Percentiles rank a stretch among this genome's conserved stretches.
Evolutionary conservation across 2,329 filamentous ascomycete genomes (phyloP).

Genomic region (Laburnicola sp.): DNA sequence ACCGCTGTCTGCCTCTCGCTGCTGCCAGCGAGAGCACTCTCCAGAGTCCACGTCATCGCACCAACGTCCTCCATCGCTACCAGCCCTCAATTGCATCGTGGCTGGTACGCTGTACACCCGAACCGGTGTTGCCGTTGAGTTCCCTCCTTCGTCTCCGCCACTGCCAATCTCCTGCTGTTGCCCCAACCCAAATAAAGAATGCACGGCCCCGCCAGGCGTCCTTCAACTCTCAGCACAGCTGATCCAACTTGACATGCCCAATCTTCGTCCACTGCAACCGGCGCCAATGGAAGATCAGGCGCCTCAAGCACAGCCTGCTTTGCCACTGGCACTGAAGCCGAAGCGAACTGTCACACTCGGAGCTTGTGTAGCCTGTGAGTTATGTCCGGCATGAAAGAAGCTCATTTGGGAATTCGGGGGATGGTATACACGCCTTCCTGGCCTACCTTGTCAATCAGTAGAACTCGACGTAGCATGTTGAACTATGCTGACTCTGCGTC

Average conservation of each 20-base stretch:
- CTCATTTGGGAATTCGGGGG: not conserved
- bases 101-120: too few species aligned
- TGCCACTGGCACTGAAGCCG: conserved; percentile 32
- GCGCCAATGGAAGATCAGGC: conserved; percentile 34
- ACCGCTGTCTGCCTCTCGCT: too few species aligned
- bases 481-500: not conserved
- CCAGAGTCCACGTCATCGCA: too few species aligned
- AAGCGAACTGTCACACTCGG: conserved; percentile 43
- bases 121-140: too few species aligned
- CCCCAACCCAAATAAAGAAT: too few species aligned
- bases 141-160: too few species aligned
- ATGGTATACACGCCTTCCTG: not conserved
- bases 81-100: too few species aligned
- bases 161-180: too few species aligned
- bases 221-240: not conserved
- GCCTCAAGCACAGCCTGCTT: conserved; percentile 26
- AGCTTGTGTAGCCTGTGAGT: conserved; percentile 37
- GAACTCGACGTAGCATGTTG: too few species aligned
- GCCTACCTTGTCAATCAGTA: not conserved
- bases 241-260: conserved; percentile 27
- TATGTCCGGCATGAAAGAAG: not conserved
- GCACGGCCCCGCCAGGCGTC: not conserved
- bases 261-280: conserved; percentile 37
- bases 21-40: too few species aligned
- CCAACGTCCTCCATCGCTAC: too few species aligned